Evolutionary conservation across 352 stramenopile species (phyloP).

Genomic region (Globisporangium parvum): DNA sequence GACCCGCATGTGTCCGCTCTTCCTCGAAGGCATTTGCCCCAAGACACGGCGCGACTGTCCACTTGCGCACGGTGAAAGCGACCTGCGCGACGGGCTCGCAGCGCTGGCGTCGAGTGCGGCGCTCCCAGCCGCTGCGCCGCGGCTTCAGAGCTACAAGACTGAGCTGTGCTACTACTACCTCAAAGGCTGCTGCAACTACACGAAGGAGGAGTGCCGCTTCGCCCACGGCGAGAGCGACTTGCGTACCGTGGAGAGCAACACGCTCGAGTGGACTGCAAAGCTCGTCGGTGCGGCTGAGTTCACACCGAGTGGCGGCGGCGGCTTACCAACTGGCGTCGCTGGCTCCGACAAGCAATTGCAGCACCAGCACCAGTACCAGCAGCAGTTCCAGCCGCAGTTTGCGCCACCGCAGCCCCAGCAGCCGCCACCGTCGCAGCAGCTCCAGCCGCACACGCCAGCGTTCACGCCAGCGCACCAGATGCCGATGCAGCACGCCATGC

Average conservation of each 20-base stretch:
- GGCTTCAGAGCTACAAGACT: constrained; percentile 87
- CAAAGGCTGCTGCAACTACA: constrained; percentile 86
- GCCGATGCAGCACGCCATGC: constrained; percentile 5
- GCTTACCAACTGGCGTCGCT: constrained; percentile 10
- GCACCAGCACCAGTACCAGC: constrained; percentile 60
- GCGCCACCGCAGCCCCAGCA: constrained; percentile 26
- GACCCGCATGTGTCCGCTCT: constrained; percentile 72
- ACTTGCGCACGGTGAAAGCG: constrained; percentile 70
- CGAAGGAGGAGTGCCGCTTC: constrained; percentile 84
- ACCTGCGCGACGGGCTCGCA: constrained; percentile 54
- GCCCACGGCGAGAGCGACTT: constrained; percentile 78
- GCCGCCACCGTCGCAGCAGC: constrained; percentile 10
- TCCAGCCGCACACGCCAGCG: constrained; percentile 9
- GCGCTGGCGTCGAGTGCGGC: constrained; percentile 14
- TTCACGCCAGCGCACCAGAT: constrained; percentile 14
- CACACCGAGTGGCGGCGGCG: constrained; percentile 2
- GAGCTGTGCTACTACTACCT: constrained; percentile 88
- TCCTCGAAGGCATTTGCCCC: constrained; percentile 61
- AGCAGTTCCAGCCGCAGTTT: constrained; percentile 35
- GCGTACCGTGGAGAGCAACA: constrained; percentile 81
- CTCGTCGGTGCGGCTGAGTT: constrained; percentile 22
- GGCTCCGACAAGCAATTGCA: constrained; percentile 43
- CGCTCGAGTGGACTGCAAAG: constrained; percentile 49
- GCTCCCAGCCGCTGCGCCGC: constrained; percentile 45
- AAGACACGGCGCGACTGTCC: constrained; percentile 75